Percentiles rank a stretch among this genome's conserved stretches.
phyloP scores from a whole-genome alignment of 1,139 yeast genomes.

The Yamadazyma sp. region DNA sequence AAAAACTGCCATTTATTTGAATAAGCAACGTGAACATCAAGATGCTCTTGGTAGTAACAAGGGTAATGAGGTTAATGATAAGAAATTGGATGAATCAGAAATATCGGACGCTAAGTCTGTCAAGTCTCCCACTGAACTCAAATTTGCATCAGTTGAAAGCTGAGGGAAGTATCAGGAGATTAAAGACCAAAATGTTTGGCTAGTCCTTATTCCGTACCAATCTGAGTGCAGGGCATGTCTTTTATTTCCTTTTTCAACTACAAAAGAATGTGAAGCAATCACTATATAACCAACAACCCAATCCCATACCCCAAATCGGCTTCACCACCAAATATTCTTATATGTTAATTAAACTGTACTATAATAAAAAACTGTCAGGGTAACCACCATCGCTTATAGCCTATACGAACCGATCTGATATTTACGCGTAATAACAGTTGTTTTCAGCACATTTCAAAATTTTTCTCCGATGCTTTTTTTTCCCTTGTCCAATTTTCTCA shows the following conservation, averaged over 20 bases:
- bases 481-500: slow-evolving; percentile 4
- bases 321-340: neutral
- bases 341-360: slow-evolving; percentile 4
- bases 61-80: slow-evolving; percentile 7
- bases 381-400: slow-evolving; percentile 9
- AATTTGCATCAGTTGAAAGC: slow-evolving; percentile 13
- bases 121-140: slow-evolving; percentile 10
- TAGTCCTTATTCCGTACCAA: too few relatives aligned
- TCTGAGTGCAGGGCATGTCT: too few relatives aligned
- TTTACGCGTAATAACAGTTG: slow-evolving; percentile 9
- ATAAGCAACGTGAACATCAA: slow-evolving; percentile 5
- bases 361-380: slow-evolving; percentile 10
- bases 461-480: slow-evolving; percentile 3
- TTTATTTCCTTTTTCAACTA: too few relatives aligned
- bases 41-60: slow-evolving; percentile 4
- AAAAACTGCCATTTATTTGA: slow-evolving; percentile 21
- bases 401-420: slow-evolving; percentile 5
- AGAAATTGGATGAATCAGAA: slow-evolving; percentile 32
- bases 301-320: neutral
- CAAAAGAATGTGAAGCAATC: too few relatives aligned
- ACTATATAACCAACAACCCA: too few relatives aligned
- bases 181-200: too few relatives aligned
- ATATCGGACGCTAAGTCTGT: slow-evolving; percentile 22
- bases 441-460: slow-evolving; percentile 4
- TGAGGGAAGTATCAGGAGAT: too few relatives aligned